Evolutionary conservation across 148 eudicot genomes (phyloP).

Genomic region (Rhododendron griersonianum): DNA sequence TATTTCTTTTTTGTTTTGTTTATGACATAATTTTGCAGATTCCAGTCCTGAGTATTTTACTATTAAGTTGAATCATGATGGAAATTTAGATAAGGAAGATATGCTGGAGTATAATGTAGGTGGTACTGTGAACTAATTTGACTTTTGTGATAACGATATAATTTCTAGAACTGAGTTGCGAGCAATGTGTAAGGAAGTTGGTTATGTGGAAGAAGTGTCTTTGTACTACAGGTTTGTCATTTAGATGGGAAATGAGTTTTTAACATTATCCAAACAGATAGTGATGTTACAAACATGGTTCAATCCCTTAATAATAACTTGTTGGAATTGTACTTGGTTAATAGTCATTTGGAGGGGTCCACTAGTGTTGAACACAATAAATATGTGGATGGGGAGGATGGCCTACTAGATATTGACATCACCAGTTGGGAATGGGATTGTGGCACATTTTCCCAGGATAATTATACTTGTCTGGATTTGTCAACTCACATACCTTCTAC

Average conservation of each 20-base stretch:
- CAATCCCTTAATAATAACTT: background rate
- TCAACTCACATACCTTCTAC: background rate
- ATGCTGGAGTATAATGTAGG: background rate
- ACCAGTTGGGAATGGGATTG: background rate
- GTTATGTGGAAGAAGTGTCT: background rate
- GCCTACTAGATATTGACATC: background rate
- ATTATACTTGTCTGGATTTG: background rate
- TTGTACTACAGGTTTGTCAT: background rate
- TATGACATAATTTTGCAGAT: background rate
- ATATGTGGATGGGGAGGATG: no score
- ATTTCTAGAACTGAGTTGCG: background rate
- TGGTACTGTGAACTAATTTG: background rate
- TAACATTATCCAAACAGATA: background rate
- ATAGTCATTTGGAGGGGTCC: no score
- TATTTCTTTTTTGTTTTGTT: background rate
- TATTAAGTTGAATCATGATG: background rate
- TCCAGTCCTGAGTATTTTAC: background rate
- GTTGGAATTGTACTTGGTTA: background rate
- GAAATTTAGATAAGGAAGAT: background rate
- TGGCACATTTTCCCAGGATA: background rate
- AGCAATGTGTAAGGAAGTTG: background rate
- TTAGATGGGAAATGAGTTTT: background rate
- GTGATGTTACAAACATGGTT: background rate
- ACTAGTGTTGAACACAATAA: background rate
- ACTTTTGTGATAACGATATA: background rate